phyloP scores from a whole-genome alignment of 257 asterid species.

The Prunella vulgaris region DNA sequence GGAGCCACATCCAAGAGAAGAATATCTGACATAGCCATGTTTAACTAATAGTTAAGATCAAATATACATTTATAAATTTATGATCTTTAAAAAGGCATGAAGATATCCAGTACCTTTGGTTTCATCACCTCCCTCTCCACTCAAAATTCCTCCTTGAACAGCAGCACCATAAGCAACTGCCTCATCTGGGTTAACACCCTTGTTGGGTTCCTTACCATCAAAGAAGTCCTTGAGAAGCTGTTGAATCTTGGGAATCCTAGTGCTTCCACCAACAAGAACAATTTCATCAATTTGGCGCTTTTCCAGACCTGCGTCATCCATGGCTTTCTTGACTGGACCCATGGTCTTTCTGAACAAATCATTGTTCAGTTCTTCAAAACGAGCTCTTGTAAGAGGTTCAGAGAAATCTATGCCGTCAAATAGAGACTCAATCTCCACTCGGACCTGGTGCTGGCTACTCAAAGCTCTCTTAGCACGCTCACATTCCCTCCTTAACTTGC shows the following conservation, averaged over 20 bases:
- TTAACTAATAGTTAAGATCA: not conserved
- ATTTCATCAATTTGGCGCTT: constrained; percentile 87
- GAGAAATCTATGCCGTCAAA: constrained; percentile 93
- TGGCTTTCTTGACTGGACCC: constrained; percentile 99
- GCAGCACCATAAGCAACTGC: constrained; percentile 99
- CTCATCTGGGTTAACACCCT: constrained; percentile 98
- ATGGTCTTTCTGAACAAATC: constrained; percentile 92
- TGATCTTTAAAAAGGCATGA: not conserved
- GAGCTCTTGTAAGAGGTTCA: constrained; percentile 93
- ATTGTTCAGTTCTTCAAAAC: constrained; percentile 90
- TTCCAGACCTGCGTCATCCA: constrained; percentile 88
- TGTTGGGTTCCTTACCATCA: constrained; percentile 90
- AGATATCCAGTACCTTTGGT: constrained; percentile 58
- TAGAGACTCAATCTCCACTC: constrained; percentile 93
- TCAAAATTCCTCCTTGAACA: constrained; percentile 87
- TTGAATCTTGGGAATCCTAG: constrained; percentile 91
- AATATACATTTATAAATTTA: not conserved
- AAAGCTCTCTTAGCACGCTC: constrained; percentile 96
- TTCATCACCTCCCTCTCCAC: constrained; percentile 98
- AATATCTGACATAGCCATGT: constrained; percentile 41
- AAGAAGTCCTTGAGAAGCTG: constrained; percentile 86
- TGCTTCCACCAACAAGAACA: constrained; percentile 97
- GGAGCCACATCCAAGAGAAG: constrained; percentile 97
- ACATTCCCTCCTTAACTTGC: constrained; percentile 84
- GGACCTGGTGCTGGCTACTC: constrained; percentile 98